Evolutionary conservation across 345 rosid species (phyloP).

Genomic region (Zanthoxylum bungeanum): DNA sequence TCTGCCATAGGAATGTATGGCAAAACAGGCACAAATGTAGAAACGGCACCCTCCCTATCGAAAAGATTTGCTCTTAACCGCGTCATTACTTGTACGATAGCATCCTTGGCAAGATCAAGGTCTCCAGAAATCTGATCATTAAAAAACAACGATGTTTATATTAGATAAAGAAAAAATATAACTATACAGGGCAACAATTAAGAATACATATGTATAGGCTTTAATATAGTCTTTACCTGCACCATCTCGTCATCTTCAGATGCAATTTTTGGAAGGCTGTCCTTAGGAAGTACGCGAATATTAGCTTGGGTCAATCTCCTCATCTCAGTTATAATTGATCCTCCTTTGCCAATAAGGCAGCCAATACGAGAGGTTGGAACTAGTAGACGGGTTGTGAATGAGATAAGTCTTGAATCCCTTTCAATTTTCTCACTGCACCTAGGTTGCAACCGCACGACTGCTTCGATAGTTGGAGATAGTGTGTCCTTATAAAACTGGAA

Average conservation of each 20-base stretch:
- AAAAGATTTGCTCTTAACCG: conserved; percentile 85
- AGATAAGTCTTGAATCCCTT: conserved; percentile 92
- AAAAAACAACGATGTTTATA: conserved; percentile 6
- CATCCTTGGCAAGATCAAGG: conserved; percentile 93
- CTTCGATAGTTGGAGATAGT: conserved; percentile 83
- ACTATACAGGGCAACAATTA: not conserved
- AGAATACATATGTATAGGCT: conserved; percentile 11
- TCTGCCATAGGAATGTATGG: conserved; percentile 83
- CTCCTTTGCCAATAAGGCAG: conserved; percentile 95
- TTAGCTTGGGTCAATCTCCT: conserved; percentile 86
- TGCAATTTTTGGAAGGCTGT: conserved; percentile 84
- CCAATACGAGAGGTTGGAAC: conserved; percentile 93
- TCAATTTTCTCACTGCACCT: conserved; percentile 90
- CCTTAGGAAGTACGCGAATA: conserved; percentile 87
- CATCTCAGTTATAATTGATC: conserved; percentile 87
- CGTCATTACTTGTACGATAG: conserved; percentile 74
- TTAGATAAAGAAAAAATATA: not conserved
- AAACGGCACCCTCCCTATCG: conserved; percentile 81
- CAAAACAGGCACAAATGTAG: conserved; percentile 78
- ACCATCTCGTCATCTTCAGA: conserved; percentile 95
- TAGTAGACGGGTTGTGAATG: conserved; percentile 86
- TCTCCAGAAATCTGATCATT: conserved; percentile 78
- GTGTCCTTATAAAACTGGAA: conserved; percentile 78
- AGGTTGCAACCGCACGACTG: conserved; percentile 83
- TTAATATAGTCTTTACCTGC: conserved; percentile 51